Percentiles rank a stretch among this genome's conserved stretches.
Evolutionary conservation across 306 rosid species (phyloP).

Genomic region (Ziziphus jujuba): DNA sequence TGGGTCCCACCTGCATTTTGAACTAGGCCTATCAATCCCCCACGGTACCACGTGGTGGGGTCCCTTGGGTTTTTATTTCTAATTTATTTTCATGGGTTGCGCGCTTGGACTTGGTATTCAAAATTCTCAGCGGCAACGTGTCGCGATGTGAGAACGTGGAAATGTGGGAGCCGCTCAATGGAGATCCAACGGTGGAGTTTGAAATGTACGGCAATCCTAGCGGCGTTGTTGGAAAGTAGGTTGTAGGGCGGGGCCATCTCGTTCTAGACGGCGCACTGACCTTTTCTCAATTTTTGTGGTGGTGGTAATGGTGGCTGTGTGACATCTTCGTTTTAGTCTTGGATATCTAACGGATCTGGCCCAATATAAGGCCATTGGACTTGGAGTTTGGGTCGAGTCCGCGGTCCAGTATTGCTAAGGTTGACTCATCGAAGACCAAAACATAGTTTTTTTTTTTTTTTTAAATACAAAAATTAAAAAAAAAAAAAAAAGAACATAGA

Average conservation of each 20-base stretch:
- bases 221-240: neutral
- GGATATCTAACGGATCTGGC: too few species aligned
- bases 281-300: too few species aligned
- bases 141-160: neutral
- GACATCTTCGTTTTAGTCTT: too few species aligned
- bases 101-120: slow-evolving; percentile 87
- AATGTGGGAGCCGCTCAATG: neutral
- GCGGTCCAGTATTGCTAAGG: too few species aligned
- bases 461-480: too few species aligned
- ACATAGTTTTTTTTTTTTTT: too few species aligned
- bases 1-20: slow-evolving; percentile 41
- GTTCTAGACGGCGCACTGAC: too few species aligned
- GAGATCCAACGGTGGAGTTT: slow-evolving; percentile 30
- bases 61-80: slow-evolving; percentile 18
- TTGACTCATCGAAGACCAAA: too few species aligned
- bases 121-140: slow-evolving; percentile 52
- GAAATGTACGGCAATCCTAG: neutral
- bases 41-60: slow-evolving; percentile 74
- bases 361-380: too few species aligned
- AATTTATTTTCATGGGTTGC: slow-evolving; percentile 37
- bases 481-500: too few species aligned
- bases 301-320: too few species aligned
- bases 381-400: too few species aligned
- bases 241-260: neutral
- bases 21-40: neutral